Base-by-base conservation (phyloP, 2,329 filamentous ascomycete species). In the Microcyclospora pomicola region DNA sequence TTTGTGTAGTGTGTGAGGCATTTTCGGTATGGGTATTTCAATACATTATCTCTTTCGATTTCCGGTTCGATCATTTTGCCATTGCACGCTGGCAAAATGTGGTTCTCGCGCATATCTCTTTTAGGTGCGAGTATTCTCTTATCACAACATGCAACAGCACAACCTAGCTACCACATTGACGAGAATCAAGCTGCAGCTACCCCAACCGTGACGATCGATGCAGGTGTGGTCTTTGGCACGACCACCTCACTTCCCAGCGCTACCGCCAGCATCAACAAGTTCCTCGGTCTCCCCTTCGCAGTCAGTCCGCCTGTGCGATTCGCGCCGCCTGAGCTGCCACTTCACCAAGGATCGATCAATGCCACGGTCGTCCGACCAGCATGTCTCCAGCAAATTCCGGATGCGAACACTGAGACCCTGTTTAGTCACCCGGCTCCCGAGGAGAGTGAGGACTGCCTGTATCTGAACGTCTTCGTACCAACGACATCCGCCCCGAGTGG, bases 391-490 rank as follows among this genome's bases (percentile, higher is more conserved):
- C 54, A 59, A 33, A 56, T 59, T 37, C 52, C 56, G 7, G 40
- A 49, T 35, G 42, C 39, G 19, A 27, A 41, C 10, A 49, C 53
- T 1, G 53, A 58, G 27, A 15, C 31, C 3, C 40, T 58, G 5
- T 59, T 55, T 47, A 58, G 56, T 37, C 51, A 42, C 12, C 54
- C 56, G 1, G 37, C 48, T 6, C 54, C 55, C 7, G 39, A 39
- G 24, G 57, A 60, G 36, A 55, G 51, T 36, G 64, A 66, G 44
- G 64, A 67, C 37, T 67, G 64, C 43, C 46, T 67, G 30, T 44
- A 42, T 10, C 31, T 51, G 10, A 47, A 45, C 37, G 62, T 67
- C 0, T 59, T 63, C 38, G 44, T 62, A 16, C 64, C 64, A 6
- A 50, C 56, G 11, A 57, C 56, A 1, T 59, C 59, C 1, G 59